Evolutionary conservation across 2,329 filamentous ascomycete genomes (phyloP).

Genomic region (Phyllosticta ampelicida): DNA sequence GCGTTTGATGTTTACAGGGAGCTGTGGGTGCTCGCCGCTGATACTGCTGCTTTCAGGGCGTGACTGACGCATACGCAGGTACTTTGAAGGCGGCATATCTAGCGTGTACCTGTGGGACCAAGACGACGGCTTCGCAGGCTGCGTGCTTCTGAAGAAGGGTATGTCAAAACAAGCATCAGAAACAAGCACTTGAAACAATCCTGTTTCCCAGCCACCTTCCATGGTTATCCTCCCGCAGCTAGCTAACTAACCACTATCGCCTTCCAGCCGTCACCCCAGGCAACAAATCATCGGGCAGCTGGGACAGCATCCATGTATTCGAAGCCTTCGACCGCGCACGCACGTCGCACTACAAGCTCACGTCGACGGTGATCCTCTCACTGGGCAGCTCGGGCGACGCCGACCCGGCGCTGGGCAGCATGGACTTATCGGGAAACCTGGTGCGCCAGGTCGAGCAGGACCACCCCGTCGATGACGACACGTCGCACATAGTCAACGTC

Average conservation of each 20-base stretch:
- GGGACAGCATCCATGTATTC: conserved; percentile 98
- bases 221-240: neutral
- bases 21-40: conserved; percentile 42
- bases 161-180: conserved; percentile 13
- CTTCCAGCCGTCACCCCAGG: conserved; percentile 55
- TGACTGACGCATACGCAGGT: conserved; percentile 34
- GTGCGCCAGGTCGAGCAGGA: conserved; percentile 92
- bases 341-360: conserved; percentile 93
- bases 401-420: conserved; percentile 59
- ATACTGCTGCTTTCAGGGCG: neutral
- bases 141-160: conserved; percentile 93
- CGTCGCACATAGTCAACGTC: conserved; percentile 90
- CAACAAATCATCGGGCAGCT: conserved; percentile 63
- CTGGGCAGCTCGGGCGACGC: conserved; percentile 62
- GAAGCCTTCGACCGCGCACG: conserved; percentile 89
- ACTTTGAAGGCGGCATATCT: conserved; percentile 91
- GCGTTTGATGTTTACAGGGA: conserved; percentile 96
- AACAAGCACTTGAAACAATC: neutral
- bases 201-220: neutral
- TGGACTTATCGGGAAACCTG: conserved; percentile 96
- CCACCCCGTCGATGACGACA: conserved; percentile 77
- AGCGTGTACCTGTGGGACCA: conserved; percentile 98
- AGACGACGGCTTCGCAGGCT: conserved; percentile 94
- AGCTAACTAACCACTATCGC: conserved; percentile 10
- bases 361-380: conserved; percentile 88